A percentile compares a stretch with the other conserved stretches of the same genome.
Conservation (phyloP, 2,329 filamentous ascomycete species). For the Neoarthrinium moseri region DNA sequence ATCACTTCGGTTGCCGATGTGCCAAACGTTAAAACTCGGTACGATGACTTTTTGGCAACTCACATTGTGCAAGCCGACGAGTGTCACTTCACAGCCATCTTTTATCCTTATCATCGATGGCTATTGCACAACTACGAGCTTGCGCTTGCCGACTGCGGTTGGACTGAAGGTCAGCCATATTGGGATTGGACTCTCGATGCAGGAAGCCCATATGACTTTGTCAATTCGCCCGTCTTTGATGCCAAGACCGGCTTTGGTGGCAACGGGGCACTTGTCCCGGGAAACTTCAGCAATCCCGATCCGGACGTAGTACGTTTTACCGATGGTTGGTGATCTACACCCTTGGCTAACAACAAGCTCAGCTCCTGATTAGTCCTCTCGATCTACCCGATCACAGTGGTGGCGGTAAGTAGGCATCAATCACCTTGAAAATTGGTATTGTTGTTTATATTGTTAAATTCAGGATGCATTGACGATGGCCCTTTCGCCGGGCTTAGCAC, state of each 20-base stretch:
- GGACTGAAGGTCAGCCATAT: constrained; percentile 20
- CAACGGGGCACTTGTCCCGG: constrained; percentile 10
- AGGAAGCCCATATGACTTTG: constrained; percentile 8
- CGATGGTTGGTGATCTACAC: no score
- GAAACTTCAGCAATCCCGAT: constrained; percentile 6
- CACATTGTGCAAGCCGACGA: constrained; percentile 13
- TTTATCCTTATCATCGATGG: constrained; percentile 11
- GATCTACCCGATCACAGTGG: neutral
- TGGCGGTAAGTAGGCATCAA: no score
- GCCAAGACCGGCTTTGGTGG: constrained; percentile 11
- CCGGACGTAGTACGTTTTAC: neutral
- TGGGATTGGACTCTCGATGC: constrained; percentile 17
- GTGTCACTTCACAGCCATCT: constrained; percentile 5
- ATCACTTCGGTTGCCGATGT: constrained; percentile 11
- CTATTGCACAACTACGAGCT: constrained; percentile 20
- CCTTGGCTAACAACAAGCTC: no score
- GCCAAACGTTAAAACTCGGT: constrained; percentile 15
- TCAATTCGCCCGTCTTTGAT: constrained; percentile 15
- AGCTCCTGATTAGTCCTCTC: no score
- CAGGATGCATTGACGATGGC: constrained; percentile 1
- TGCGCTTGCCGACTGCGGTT: constrained; percentile 21
- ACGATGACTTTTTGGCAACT: constrained; percentile 23
- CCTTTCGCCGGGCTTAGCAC: neutral
- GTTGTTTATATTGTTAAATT: no score
- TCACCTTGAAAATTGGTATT: no score